A percentile compares a stretch with the other conserved stretches of the same genome.
Evolutionary conservation across 495 filamentous ascomycete species (phyloP).

Genomic region (Hypoxylon lenormandii): DNA sequence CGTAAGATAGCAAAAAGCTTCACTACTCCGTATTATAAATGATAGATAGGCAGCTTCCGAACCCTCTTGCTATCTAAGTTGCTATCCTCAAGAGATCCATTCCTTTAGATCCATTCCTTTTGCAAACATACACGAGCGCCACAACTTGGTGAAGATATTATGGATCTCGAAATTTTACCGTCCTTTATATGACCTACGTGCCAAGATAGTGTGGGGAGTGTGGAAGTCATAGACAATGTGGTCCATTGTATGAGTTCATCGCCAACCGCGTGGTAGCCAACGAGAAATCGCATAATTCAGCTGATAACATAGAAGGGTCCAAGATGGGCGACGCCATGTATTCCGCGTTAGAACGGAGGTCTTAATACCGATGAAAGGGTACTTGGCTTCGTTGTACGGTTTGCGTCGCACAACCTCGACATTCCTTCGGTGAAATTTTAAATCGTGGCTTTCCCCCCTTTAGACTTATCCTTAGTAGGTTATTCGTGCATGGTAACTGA

Average conservation of each 20-base stretch:
- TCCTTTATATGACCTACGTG: background rate
- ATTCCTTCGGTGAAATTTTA: constrained; percentile 36
- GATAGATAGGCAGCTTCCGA: background rate
- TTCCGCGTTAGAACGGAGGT: background rate
- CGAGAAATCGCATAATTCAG: constrained; percentile 16
- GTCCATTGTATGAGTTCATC: background rate
- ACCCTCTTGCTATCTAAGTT: background rate
- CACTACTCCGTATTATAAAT: background rate
- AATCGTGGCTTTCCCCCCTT: background rate
- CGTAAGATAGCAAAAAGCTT: no score
- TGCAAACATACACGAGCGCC: background rate
- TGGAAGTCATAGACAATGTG: background rate
- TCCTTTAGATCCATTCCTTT: no score
- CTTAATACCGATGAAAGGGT: constrained; percentile 3
- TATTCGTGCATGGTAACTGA: background rate
- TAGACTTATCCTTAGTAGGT: background rate
- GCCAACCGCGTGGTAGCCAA: constrained; percentile 22
- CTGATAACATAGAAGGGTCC: constrained; percentile 10
- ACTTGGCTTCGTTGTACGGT: constrained; percentile 16
- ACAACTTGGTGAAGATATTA: background rate
- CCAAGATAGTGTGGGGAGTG: background rate
- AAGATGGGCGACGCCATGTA: background rate
- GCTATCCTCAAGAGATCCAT: no score
- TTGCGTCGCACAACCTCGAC: constrained; percentile 26
- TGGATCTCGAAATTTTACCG: background rate